These are phyloP conservation scores for Elongisporangium undulatum DNA, from an alignment of 352 stramenopile genomes.

Conservation along the genomic window DNA sequence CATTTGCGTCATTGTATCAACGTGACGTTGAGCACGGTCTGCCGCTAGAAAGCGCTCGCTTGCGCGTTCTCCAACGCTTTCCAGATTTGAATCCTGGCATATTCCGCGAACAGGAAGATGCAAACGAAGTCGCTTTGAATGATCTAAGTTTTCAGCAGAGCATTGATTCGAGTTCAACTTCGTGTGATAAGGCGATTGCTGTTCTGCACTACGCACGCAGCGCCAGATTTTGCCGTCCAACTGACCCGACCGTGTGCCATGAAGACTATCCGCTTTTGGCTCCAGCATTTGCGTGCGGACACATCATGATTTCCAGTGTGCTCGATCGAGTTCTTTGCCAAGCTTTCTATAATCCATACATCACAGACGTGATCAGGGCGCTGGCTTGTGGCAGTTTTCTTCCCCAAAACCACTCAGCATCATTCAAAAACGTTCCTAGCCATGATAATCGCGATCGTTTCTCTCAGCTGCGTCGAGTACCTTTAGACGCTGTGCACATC, in stretches of 20 bases:
- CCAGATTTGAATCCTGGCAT: slow-evolving; percentile 42
- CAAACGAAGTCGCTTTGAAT: slow-evolving; percentile 30
- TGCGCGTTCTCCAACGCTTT: slow-evolving; percentile 43
- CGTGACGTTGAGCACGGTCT: slow-evolving; percentile 47
- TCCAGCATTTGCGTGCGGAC: slow-evolving; percentile 46
- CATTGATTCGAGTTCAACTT: background rate
- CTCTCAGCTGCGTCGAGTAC: slow-evolving; percentile 28
- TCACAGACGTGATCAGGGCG: slow-evolving; percentile 51
- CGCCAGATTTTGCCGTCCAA: slow-evolving; percentile 47
- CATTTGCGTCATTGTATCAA: slow-evolving; percentile 18
- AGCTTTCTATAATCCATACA: slow-evolving; percentile 80
- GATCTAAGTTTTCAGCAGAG: slow-evolving; percentile 22
- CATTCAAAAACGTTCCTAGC: background rate
- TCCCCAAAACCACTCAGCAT: background rate
- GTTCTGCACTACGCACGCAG: slow-evolving; percentile 42
- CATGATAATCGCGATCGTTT: background rate
- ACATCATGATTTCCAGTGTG: slow-evolving; percentile 47
- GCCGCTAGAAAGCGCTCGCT: slow-evolving; percentile 49
- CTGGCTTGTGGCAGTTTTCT: slow-evolving; percentile 32
- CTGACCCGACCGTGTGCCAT: slow-evolving; percentile 34
- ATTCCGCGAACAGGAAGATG: slow-evolving; percentile 28
- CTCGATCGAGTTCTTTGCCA: slow-evolving; percentile 69
- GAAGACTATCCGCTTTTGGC: slow-evolving; percentile 49
- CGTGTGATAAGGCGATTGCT: slow-evolving; percentile 25
- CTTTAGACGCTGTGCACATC: slow-evolving; percentile 33